Base-by-base conservation (phyloP, 1,284 basidiomycete species). In the Schizophyllum commune region DNA sequence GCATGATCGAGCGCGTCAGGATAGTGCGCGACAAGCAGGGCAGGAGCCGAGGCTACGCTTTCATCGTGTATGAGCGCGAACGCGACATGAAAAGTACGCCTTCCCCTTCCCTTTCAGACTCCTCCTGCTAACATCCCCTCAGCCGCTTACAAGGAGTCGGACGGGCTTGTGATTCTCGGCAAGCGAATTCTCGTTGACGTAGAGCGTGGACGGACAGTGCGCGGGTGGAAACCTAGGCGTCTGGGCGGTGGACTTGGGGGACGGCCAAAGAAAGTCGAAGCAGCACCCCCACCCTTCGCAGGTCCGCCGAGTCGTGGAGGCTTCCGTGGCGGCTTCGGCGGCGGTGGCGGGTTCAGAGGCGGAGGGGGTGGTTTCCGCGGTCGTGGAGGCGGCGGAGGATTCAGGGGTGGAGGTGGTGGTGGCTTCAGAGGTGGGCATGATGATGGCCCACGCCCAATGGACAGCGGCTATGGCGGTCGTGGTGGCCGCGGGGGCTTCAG, bases 121-220 rank as follows among this genome's bases (percentile, higher is more conserved):
- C 63, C 57, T 55, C 60, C 60, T 64, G 61, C 66, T 64, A 61
- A 69, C 58, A 55, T 67, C 65, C 61, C 65, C 61, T 54, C 63
- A 39, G 96, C 95, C 64, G 97, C 96, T 9, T 99, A 98, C 83
- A 99, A 98, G 77, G 96, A 99, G 72, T 97, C 96, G n/a, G 96
- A 99, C 70, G 94, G 96, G 15, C 83, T 99, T 56, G 91, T 94
- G 64, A 94, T 99, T 68, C 91, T 94, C 81, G 94, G 94, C 69
- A 95, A 97, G 71, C 83, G 92, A 65, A 94, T 98, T 64, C 81
- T 98, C 53, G 96, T 99, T 58, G 97, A 99, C 71, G 96, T 99
- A 59, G 97, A 99, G 76, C 88, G 97, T 55, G 97, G 97, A 6
- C 86, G 96, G 58, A 99, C 97, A 1, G 97, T 99, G 32, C 89